phyloP scores from a whole-genome alignment of 2,329 filamentous ascomycete species.

The Epicoccum nigrum region DNA sequence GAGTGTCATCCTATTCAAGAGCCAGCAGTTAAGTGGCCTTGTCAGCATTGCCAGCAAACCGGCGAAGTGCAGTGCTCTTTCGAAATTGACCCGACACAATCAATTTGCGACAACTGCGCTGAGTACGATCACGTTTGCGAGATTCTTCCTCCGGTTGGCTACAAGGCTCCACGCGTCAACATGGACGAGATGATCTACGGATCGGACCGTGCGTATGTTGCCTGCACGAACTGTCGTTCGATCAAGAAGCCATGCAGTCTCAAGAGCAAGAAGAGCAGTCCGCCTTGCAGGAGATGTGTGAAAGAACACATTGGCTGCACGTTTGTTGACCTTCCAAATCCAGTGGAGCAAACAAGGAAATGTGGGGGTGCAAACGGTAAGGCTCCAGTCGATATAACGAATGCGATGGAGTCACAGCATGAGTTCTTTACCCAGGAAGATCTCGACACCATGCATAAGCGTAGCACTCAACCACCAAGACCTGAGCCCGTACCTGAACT shows the following conservation, averaged over 20 bases:
- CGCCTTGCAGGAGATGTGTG: slow-evolving; percentile 44
- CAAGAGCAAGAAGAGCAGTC: slow-evolving; percentile 33
- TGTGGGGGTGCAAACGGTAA: slow-evolving; percentile 1
- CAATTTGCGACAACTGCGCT: slow-evolving; percentile 29
- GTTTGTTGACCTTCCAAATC: slow-evolving; percentile 32
- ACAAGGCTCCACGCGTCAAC: slow-evolving; percentile 25
- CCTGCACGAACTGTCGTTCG: slow-evolving; percentile 39
- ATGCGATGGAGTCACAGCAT: not conserved
- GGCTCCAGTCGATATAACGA: no score
- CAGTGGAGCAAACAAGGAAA: slow-evolving; percentile 8
- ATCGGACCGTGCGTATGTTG: slow-evolving; percentile 19
- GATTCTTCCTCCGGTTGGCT: slow-evolving; percentile 21
- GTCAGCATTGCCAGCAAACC: slow-evolving; percentile 35
- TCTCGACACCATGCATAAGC: slow-evolving; percentile 18
- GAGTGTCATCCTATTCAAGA: slow-evolving; percentile 43
- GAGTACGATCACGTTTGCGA: slow-evolving; percentile 22
- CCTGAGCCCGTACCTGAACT: slow-evolving; percentile 32
- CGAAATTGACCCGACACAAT: slow-evolving; percentile 21
- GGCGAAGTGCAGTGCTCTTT: slow-evolving; percentile 30
- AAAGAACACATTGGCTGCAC: slow-evolving; percentile 36
- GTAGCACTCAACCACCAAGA: slow-evolving; percentile 4
- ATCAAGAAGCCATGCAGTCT: slow-evolving; percentile 41
- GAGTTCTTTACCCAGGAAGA: slow-evolving; percentile 25
- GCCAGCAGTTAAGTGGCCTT: slow-evolving; percentile 39
- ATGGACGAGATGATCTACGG: slow-evolving; percentile 31